Evolutionary conservation across 352 stramenopile species (phyloP).

Genomic region (Globisporangium viniferum): DNA sequence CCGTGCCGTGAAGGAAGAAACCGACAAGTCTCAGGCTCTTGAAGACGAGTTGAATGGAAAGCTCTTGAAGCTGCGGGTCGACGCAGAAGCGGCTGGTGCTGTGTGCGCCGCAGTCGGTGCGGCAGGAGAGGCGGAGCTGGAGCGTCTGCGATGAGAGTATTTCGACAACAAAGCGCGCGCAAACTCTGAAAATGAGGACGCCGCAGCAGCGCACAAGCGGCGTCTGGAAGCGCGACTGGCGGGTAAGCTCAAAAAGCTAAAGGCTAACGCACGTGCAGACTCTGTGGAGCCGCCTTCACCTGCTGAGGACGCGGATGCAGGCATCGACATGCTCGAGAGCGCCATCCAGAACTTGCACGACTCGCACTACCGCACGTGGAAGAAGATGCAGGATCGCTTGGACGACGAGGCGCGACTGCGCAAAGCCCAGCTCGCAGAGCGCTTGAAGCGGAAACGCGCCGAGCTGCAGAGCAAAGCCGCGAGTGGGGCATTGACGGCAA

Average conservation of each 20-base stretch:
- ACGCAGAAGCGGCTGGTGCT: constrained; percentile 25
- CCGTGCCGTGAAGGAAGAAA: constrained; percentile 18
- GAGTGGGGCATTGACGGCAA: constrained; percentile 4
- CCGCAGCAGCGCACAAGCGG: constrained; percentile 6
- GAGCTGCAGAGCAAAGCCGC: constrained; percentile 16
- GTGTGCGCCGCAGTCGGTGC: constrained; percentile 24
- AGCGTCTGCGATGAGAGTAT: constrained; percentile 26
- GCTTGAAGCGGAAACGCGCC: constrained; percentile 32
- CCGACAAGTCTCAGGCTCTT: constrained; percentile 18
- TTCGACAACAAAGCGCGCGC: constrained; percentile 15
- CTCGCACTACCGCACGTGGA: constrained; percentile 32
- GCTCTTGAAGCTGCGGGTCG: background rate
- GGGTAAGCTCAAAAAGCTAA: background rate
- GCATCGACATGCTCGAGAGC: constrained; percentile 15
- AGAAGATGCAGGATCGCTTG: constrained; percentile 23
- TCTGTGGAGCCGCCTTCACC: background rate
- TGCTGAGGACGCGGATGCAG: background rate
- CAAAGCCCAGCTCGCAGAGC: constrained; percentile 30
- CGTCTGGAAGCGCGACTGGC: constrained; percentile 9
- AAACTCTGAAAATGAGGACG: constrained; percentile 18
- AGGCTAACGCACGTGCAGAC: too few species aligned
- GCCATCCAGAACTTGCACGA: constrained; percentile 31
- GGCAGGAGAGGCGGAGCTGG: constrained; percentile 25
- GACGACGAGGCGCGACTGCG: constrained; percentile 29
- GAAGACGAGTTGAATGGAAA: background rate